phyloP scores from a whole-genome alignment of 2,329 filamentous ascomycete genomes.

The Stromatinia cepivora region DNA sequence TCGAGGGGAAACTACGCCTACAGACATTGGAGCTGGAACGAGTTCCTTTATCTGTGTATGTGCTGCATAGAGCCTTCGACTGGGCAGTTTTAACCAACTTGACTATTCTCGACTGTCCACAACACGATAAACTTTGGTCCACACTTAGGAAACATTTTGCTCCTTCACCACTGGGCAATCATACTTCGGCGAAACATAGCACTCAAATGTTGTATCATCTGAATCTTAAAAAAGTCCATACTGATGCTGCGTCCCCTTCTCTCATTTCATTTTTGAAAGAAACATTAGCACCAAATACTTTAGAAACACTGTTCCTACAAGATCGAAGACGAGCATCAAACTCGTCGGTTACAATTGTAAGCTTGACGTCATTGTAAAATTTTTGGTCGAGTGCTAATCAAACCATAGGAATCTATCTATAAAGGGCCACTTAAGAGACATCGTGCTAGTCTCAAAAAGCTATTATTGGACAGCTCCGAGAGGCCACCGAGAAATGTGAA shows the following conservation, averaged over 20 bases:
- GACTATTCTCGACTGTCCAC: slow-evolving; percentile 71
- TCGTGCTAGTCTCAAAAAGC: slow-evolving; percentile 66
- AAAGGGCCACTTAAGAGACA: slow-evolving; percentile 70
- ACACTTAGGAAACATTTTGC: slow-evolving; percentile 63
- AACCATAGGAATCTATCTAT: slow-evolving; percentile 61
- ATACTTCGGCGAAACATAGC: slow-evolving; percentile 39
- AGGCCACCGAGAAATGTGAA: slow-evolving; percentile 46
- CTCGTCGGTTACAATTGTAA: slow-evolving; percentile 59
- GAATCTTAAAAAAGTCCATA: slow-evolving; percentile 71
- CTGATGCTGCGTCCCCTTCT: slow-evolving; percentile 67
- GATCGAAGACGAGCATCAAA: slow-evolving; percentile 54
- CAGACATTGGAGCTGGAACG: slow-evolving; percentile 74
- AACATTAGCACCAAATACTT: slow-evolving; percentile 72
- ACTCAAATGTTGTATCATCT: slow-evolving; percentile 57
- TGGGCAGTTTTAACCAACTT: slow-evolving; percentile 71
- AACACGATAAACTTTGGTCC: slow-evolving; percentile 75
- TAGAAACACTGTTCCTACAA: slow-evolving; percentile 79
- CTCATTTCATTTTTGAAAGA: slow-evolving; percentile 76
- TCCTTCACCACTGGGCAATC: slow-evolving; percentile 43
- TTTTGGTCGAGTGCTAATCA: slow-evolving; percentile 19
- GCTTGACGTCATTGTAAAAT: slow-evolving; percentile 15
- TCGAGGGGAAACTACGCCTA: slow-evolving; percentile 63
- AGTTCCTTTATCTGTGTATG: slow-evolving; percentile 68
- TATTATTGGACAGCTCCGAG: slow-evolving; percentile 72
- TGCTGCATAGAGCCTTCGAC: slow-evolving; percentile 70